Conservation (phyloP, 805 yeast genomes). For the Metschnikowia reukaufii region DNA sequence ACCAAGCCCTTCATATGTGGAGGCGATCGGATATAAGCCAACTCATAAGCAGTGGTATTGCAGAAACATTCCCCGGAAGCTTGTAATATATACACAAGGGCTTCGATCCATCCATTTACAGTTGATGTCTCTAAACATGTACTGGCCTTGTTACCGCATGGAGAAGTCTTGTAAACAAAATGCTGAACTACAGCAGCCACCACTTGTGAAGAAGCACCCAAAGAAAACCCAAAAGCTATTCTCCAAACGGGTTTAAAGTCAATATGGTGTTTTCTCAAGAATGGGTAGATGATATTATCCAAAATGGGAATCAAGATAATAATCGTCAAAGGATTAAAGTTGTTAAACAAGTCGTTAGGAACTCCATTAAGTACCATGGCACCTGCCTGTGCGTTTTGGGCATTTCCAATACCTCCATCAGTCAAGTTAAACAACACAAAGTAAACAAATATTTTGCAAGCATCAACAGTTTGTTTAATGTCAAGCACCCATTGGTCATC, state of each 20-base stretch:
- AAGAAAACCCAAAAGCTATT: slow-evolving; percentile 47
- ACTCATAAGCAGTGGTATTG: slow-evolving; percentile 50
- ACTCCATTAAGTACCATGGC: slow-evolving; percentile 53
- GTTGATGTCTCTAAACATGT: slow-evolving; percentile 34
- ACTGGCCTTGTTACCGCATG: slow-evolving; percentile 51
- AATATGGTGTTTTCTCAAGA: slow-evolving; percentile 38
- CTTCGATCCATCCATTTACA: slow-evolving; percentile 33
- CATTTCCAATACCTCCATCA: slow-evolving; percentile 50
- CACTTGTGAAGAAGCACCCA: slow-evolving; percentile 48
- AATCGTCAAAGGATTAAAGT: slow-evolving; percentile 57
- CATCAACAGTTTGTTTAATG: slow-evolving; percentile 41
- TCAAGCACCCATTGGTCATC: slow-evolving; percentile 50
- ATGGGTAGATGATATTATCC: slow-evolving; percentile 49
- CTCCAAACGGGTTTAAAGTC: slow-evolving; percentile 37
- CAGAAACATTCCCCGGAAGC: slow-evolving; percentile 58
- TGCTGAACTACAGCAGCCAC: slow-evolving; percentile 53
- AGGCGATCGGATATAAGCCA: slow-evolving; percentile 55
- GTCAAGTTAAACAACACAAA: slow-evolving; percentile 40
- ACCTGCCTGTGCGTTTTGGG: slow-evolving; percentile 54
- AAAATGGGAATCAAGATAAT: slow-evolving; percentile 52
- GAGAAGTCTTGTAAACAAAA: slow-evolving; percentile 47
- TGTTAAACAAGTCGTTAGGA: slow-evolving; percentile 56
- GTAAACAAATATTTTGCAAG: slow-evolving; percentile 48
- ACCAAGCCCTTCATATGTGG: slow-evolving; percentile 51
- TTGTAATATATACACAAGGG: slow-evolving; percentile 37